Percentiles rank a stretch among this genome's conserved stretches.
These are phyloP conservation scores for Rhododendron mucronatum DNA, from an alignment of 148 eudicot species.

Conservation along the genomic window DNA sequence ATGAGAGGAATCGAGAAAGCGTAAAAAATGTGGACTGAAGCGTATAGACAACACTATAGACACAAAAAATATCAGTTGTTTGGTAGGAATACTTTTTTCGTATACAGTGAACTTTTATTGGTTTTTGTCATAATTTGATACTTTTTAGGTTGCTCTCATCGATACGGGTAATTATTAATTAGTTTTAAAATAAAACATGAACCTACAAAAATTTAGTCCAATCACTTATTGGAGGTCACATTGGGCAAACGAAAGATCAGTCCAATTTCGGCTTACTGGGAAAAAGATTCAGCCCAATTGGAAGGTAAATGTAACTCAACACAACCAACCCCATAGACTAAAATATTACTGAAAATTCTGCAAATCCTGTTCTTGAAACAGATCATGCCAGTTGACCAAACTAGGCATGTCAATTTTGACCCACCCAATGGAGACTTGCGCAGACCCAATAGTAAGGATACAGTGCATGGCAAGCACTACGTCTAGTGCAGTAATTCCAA, in stretches of 20 bases:
- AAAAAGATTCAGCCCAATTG: not conserved
- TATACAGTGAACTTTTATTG: no score
- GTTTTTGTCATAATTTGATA: no score
- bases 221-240: no score
- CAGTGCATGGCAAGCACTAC: not conserved
- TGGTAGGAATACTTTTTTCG: no score
- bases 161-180: no score
- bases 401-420: not conserved
- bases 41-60: no score
- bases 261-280: not conserved
- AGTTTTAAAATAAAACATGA: no score
- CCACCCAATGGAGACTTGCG: not conserved
- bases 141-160: no score
- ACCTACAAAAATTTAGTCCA: no score
- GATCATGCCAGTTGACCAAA: not conserved
- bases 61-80: no score
- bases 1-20: no score
- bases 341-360: not conserved
- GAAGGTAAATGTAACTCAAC: not conserved
- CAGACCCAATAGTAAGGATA: not conserved
- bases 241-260: not conserved
- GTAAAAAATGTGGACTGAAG: no score
- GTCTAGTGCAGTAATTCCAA: not conserved
- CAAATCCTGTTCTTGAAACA: not conserved
- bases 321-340: not conserved